These are phyloP conservation scores for Cucumis hystrix DNA, from an alignment of 306 rosid genomes.

Conservation along the genomic window DNA sequence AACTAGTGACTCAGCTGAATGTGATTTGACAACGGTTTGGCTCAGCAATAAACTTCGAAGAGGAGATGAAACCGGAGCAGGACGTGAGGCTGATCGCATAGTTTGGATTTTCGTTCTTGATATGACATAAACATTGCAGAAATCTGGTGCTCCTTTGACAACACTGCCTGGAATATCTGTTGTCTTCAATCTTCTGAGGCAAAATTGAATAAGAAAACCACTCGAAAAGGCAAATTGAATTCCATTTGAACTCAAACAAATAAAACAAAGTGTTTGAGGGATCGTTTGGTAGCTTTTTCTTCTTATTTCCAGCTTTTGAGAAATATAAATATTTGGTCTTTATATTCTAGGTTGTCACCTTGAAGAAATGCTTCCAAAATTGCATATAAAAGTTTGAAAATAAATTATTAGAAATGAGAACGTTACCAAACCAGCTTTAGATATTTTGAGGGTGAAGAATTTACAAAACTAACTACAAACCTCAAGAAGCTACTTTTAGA, in stretches of 20 bases:
- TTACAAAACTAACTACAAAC: slow-evolving; percentile 15
- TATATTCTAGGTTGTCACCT: not conserved
- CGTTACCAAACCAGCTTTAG: not conserved
- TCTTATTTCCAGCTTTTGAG: not conserved
- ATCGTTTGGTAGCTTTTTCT: not conserved
- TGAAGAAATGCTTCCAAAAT: not conserved
- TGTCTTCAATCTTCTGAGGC: slow-evolving; percentile 64
- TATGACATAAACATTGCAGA: slow-evolving; percentile 65
- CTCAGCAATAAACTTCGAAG: slow-evolving; percentile 17
- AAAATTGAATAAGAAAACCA: not conserved
- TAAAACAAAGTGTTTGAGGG: not conserved
- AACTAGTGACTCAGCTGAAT: slow-evolving; percentile 12
- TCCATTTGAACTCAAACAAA: not conserved
- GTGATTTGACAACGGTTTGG: slow-evolving; percentile 21
- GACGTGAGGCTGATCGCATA: slow-evolving; percentile 60
- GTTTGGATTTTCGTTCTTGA: slow-evolving; percentile 68
- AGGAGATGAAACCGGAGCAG: slow-evolving; percentile 47
- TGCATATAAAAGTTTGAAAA: not conserved
- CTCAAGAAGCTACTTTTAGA: slow-evolving; percentile 55
- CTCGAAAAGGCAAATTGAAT: not conserved
- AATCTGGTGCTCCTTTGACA: slow-evolving; percentile 77
- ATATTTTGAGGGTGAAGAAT: not conserved
- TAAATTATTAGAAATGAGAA: not conserved
- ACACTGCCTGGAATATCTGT: slow-evolving; percentile 60
- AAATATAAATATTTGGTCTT: not conserved